A percentile compares a stretch with the other conserved stretches of the same genome.
Conservation (phyloP, 106 monocot genomes). For the Iris macrosiphon region DNA sequence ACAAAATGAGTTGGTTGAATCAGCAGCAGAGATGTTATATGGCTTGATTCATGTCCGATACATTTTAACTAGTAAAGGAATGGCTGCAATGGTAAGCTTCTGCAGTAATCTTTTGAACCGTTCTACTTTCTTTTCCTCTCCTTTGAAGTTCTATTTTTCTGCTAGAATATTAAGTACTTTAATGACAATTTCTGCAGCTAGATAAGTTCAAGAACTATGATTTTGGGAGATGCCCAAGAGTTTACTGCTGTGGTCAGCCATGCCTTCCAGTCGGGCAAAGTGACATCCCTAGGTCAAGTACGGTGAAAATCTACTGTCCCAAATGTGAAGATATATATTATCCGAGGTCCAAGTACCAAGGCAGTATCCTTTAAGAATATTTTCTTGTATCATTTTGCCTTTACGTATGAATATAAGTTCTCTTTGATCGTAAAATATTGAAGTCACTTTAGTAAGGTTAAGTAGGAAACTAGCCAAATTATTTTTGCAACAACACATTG, state of each 20-base stretch:
- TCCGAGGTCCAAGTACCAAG: slow-evolving; percentile 85
- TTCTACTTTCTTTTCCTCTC: not conserved
- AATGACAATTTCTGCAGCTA: slow-evolving; percentile 28
- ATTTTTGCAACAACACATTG: too few relatives aligned
- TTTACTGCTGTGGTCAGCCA: slow-evolving; percentile 70
- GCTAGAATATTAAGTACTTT: too few relatives aligned
- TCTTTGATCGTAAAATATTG: too few relatives aligned
- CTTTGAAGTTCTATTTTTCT: too few relatives aligned
- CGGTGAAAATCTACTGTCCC: slow-evolving; percentile 84
- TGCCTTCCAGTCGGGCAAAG: slow-evolving; percentile 86
- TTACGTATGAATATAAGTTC: too few relatives aligned
- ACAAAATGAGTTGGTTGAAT: slow-evolving; percentile 68
- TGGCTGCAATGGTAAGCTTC: slow-evolving; percentile 55
- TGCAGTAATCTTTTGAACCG: not conserved
- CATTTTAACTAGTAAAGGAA: slow-evolving; percentile 58
- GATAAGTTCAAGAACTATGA: slow-evolving; percentile 85
- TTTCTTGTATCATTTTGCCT: not conserved
- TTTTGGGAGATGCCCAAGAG: too few relatives aligned
- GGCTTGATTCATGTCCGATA: slow-evolving; percentile 64
- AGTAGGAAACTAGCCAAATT: too few relatives aligned
- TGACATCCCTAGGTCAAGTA: slow-evolving; percentile 68
- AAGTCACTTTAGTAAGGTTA: too few relatives aligned
- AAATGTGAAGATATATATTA: slow-evolving; percentile 87
- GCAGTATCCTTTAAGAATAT: slow-evolving; percentile 63
- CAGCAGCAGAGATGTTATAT: slow-evolving; percentile 70